phyloP scores from a whole-genome alignment of 225 moss, liverwort and hornwort genomes.

The Asterella californica region DNA sequence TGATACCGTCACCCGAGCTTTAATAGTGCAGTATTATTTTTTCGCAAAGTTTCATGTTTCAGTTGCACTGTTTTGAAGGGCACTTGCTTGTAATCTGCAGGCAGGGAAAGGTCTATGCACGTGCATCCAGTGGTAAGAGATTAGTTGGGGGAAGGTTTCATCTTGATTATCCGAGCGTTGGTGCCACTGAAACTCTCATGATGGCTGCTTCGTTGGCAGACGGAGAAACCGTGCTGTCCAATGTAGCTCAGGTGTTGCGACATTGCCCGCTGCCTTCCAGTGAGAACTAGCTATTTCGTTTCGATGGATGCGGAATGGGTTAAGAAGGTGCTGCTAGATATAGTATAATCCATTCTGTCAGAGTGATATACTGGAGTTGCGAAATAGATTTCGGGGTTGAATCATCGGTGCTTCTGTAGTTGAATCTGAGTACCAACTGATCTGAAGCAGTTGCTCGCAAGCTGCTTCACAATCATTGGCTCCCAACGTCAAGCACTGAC shows the following conservation, averaged over 20 bases:
- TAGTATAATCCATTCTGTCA: not conserved
- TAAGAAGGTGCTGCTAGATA: not conserved
- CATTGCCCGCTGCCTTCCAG: conserved; percentile 19
- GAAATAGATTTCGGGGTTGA: not conserved
- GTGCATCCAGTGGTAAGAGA: conserved; percentile 69
- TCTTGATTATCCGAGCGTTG: conserved; percentile 97
- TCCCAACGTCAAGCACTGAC: too few species aligned
- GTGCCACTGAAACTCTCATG: conserved; percentile 98
- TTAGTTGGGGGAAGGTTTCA: conserved; percentile 79
- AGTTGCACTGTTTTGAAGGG: conserved; percentile 18
- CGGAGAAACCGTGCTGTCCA: conserved; percentile 72
- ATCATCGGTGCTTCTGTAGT: not conserved
- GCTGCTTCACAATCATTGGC: too few species aligned
- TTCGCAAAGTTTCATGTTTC: not conserved
- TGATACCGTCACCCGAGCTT: not conserved
- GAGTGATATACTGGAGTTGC: not conserved
- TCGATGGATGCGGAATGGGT: not conserved
- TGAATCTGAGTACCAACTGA: too few species aligned
- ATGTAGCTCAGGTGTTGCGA: conserved; percentile 83
- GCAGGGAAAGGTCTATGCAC: conserved; percentile 86
- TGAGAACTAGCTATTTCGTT: not conserved
- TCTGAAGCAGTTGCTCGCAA: too few species aligned
- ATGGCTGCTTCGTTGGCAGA: conserved; percentile 97
- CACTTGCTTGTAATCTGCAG: conserved; percentile 50
- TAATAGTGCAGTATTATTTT: not conserved